These are phyloP conservation scores for Leucogyrophana mollusca DNA, from an alignment of 768 basidiomycete species.

Conservation along the genomic window DNA sequence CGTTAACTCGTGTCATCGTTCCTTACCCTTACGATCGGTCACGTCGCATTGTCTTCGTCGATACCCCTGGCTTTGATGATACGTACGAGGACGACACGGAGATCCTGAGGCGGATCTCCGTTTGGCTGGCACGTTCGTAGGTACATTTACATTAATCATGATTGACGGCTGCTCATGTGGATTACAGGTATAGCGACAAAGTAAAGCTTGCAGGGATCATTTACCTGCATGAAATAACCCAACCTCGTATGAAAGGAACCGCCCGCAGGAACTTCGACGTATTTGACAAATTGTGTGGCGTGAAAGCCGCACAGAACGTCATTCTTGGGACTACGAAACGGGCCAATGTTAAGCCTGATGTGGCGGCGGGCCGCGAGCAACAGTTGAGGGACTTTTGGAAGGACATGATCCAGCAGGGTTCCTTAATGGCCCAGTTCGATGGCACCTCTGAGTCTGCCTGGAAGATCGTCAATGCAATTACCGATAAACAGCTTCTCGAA, in stretches of 20 bases:
- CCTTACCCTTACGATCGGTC: slow-evolving; percentile 13
- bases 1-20: slow-evolving; percentile 14
- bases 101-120: slow-evolving; percentile 9
- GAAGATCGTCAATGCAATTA: slow-evolving; percentile 7
- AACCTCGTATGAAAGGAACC: slow-evolving; percentile 32
- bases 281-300: slow-evolving; percentile 36
- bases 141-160: neutral
- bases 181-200: slow-evolving; percentile 12
- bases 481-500: neutral
- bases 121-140: slow-evolving; percentile 22
- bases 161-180: slow-evolving; percentile 7
- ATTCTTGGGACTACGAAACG: slow-evolving; percentile 39
- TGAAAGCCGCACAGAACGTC: slow-evolving; percentile 23
- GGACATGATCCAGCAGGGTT: slow-evolving; percentile 10
- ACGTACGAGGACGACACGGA: slow-evolving; percentile 13
- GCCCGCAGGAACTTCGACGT: slow-evolving; percentile 28
- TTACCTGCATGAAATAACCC: slow-evolving; percentile 33
- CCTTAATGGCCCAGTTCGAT: slow-evolving; percentile 6
- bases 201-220: slow-evolving; percentile 28
- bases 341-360: slow-evolving; percentile 22
- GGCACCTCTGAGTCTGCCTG: slow-evolving; percentile 8
- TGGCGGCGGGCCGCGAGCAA: slow-evolving; percentile 12
- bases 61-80: slow-evolving; percentile 23
- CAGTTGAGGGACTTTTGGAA: slow-evolving; percentile 17
- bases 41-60: slow-evolving; percentile 20